These are phyloP conservation scores for Cryoendolithus antarcticus DNA, from an alignment of 2,329 filamentous ascomycete genomes.

Conservation along the genomic window DNA sequence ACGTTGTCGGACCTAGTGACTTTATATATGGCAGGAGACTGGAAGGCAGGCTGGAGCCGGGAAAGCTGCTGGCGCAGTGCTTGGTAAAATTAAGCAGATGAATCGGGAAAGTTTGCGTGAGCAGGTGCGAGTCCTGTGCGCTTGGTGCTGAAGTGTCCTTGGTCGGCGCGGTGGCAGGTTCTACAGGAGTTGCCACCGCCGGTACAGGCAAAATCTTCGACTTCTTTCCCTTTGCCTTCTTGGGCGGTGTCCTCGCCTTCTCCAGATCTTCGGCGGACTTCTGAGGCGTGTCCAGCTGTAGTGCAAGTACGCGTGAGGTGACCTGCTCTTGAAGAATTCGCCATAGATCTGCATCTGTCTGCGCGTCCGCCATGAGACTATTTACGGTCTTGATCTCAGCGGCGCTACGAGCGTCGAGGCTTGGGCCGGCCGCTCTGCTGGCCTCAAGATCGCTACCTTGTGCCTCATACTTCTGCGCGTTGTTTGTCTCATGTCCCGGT, in stretches of 20 bases:
- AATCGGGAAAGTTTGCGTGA: too few relatives aligned
- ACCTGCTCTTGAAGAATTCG: constrained; percentile 2
- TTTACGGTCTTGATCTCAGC: constrained; percentile 1
- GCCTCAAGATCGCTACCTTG: background rate
- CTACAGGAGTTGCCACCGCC: too few relatives aligned
- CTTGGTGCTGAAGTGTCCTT: too few relatives aligned
- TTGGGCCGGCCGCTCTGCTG: background rate
- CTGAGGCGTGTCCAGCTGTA: constrained; percentile 1
- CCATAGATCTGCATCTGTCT: constrained; percentile 5
- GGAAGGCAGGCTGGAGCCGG: background rate
- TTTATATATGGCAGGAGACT: constrained; percentile 4
- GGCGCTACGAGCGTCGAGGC: background rate
- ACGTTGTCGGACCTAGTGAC: constrained; percentile 4
- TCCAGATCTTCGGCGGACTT: background rate
- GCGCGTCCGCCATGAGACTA: background rate
- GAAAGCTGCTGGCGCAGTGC: background rate
- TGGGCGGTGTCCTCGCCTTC: background rate
- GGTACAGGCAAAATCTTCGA: too few relatives aligned
- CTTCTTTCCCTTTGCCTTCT: constrained; percentile 1
- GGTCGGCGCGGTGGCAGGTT: too few relatives aligned
- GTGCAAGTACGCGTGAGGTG: background rate
- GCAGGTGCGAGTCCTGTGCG: too few relatives aligned
- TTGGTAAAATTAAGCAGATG: too few relatives aligned
- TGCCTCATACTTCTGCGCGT: background rate
- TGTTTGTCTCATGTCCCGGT: background rate